Conservation (phyloP, 257 asterid species). For the Solanum piurae region DNA sequence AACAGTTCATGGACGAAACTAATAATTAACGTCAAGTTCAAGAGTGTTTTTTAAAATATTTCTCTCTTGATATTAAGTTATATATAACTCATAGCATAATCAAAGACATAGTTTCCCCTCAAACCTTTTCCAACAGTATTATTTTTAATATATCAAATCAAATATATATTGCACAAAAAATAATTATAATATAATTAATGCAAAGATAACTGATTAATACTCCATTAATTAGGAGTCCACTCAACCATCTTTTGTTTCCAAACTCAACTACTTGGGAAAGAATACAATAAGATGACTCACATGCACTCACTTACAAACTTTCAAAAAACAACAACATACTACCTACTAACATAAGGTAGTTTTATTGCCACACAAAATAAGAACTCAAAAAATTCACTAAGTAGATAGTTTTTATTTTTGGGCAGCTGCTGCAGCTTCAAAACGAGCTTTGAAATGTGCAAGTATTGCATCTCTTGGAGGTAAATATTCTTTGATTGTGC, state of each 20-base stretch:
- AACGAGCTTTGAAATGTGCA: background rate
- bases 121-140: too few species aligned
- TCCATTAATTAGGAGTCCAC: too few species aligned
- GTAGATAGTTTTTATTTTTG: background rate
- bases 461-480: background rate
- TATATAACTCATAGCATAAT: too few species aligned
- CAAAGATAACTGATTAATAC: too few species aligned
- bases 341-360: background rate
- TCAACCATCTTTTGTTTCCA: background rate
- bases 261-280: background rate
- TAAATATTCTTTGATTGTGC: background rate
- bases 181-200: too few species aligned
- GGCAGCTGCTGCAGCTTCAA: background rate
- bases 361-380: background rate
- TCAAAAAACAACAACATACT: background rate
- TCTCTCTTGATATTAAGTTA: too few species aligned
- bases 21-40: too few species aligned
- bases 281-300: background rate
- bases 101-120: too few species aligned
- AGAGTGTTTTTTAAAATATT: fast-evolving
- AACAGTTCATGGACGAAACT: fast-evolving
- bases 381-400: background rate
- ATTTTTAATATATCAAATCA: too few species aligned
- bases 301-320: background rate
- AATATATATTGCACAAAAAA: too few species aligned